Conservation (phyloP, 163 green algal genomes). For the Scenedesmus sp. region DNA sequence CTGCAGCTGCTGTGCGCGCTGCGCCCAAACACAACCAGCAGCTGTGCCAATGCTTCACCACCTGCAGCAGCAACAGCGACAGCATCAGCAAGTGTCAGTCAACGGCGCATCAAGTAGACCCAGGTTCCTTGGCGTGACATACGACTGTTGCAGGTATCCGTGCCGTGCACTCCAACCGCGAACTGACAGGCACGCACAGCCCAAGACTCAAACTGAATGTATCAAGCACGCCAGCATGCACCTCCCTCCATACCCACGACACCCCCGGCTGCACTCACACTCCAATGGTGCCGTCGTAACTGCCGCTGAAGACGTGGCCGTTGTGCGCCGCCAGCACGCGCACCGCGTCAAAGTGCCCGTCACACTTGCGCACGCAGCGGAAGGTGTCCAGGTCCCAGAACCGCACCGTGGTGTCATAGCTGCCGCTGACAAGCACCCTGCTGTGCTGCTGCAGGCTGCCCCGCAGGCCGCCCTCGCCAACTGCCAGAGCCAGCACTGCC, state of each 20-base stretch:
- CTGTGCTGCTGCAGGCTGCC: conserved; percentile 1
- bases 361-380: conserved; percentile 89
- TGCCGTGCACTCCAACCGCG: not conserved
- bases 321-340: conserved; percentile 87
- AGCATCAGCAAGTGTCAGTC: not conserved
- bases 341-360: conserved; percentile 95
- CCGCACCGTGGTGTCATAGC: conserved; percentile 93
- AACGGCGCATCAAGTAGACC: too few relatives aligned
- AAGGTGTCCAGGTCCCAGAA: conserved; percentile 92
- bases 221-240: not conserved
- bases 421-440: conserved; percentile 84
- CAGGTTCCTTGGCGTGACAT: too few relatives aligned
- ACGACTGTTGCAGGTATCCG: not conserved
- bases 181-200: not conserved
- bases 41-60: not conserved
- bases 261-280: conserved; percentile 70
- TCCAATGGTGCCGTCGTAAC: conserved; percentile 94
- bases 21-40: not conserved
- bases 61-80: not conserved
- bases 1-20: not conserved
- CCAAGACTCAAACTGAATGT: too few relatives aligned
- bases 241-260: not conserved
- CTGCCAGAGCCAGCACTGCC: conserved; percentile 93
- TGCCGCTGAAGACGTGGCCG: conserved; percentile 88
- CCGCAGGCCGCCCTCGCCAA: conserved; percentile 63